These are phyloP conservation scores for Fusarium veterinarium DNA, from an alignment of 2,329 filamentous ascomycete genomes.

Conservation along the genomic window DNA sequence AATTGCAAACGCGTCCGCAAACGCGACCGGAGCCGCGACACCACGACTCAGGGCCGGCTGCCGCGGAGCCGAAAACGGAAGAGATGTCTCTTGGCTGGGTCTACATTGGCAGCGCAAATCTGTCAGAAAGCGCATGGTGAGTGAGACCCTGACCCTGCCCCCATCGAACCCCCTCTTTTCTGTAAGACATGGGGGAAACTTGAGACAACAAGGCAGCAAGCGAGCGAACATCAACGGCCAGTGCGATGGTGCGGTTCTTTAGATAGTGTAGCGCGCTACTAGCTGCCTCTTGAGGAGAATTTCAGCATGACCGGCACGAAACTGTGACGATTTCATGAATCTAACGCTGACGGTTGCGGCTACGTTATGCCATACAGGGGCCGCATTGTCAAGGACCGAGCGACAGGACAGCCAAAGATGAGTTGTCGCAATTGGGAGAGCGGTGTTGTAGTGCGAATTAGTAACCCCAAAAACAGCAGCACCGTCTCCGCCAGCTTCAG, in stretches of 20 bases:
- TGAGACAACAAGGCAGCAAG: conserved; percentile 37
- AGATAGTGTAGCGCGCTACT: conserved; percentile 17
- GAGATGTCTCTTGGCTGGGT: conserved; percentile 69
- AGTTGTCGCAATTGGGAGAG: conserved; percentile 96
- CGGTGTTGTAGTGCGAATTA: conserved; percentile 80
- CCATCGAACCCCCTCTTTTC: conserved; percentile 17
- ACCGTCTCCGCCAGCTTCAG: conserved; percentile 21
- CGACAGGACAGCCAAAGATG: conserved; percentile 76
- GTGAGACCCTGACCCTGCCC: conserved; percentile 29
- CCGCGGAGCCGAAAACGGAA: conserved; percentile 37
- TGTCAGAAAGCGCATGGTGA: conserved; percentile 93
- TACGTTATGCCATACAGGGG: conserved; percentile 68
- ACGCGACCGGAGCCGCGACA: conserved; percentile 26
- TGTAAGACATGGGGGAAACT: conserved; percentile 40
- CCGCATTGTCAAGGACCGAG: conserved; percentile 75
- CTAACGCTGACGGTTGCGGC: conserved; percentile 41
- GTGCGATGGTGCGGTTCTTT: conserved; percentile 34
- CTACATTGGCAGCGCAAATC: conserved; percentile 91
- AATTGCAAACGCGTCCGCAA: conserved; percentile 22
- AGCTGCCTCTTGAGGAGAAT: conserved; percentile 33
- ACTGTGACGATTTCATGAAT: conserved; percentile 38
- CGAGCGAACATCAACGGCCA: conserved; percentile 36
- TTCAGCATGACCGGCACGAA: conserved; percentile 30
- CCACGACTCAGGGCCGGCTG: conserved; percentile 16
- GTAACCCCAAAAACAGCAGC: conserved; percentile 33